phyloP scores from a whole-genome alignment of 1,284 basidiomycete genomes.

The Flammula alnicola region DNA sequence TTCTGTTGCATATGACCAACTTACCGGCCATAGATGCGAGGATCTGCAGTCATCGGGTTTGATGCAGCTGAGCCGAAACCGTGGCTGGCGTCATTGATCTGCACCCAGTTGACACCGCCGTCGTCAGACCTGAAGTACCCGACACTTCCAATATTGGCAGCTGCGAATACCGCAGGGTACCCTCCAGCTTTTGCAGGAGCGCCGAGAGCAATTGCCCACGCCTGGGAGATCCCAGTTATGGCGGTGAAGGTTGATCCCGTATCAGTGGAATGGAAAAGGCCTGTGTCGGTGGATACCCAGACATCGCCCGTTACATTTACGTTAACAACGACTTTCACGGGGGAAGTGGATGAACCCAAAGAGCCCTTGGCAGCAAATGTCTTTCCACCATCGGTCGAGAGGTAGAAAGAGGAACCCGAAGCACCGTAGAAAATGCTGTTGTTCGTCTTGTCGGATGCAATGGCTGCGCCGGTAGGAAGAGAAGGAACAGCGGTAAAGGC shows the following conservation, averaged over 20 bases:
- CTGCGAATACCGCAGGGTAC: conserved; percentile 61
- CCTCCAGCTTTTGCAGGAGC: conserved; percentile 54
- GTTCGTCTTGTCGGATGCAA: conserved; percentile 65
- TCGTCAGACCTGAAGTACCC: conserved; percentile 67
- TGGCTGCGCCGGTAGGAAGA: conserved; percentile 54
- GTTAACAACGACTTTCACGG: conserved; percentile 58
- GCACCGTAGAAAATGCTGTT: conserved; percentile 63
- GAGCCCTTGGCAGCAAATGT: conserved; percentile 50
- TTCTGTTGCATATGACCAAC: conserved; percentile 18
- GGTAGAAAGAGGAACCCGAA: conserved; percentile 56
- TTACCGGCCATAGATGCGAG: conserved; percentile 57
- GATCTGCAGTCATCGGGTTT: conserved; percentile 57
- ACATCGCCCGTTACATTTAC: conserved; percentile 57
- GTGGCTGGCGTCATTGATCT: conserved; percentile 64
- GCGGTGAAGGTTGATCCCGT: conserved; percentile 54
- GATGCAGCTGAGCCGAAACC: conserved; percentile 59
- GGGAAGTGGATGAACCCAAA: conserved; percentile 52
- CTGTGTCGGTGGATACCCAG: conserved; percentile 66
- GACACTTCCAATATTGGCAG: conserved; percentile 51
- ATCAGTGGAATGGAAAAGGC: conserved; percentile 65
- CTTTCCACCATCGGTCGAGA: conserved; percentile 57
- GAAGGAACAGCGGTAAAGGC: conserved; percentile 53
- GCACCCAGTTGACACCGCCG: conserved; percentile 59
- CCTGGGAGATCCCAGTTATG: conserved; percentile 51
- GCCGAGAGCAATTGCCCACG: conserved; percentile 64